Base-by-base conservation (phyloP, 2,329 filamentous ascomycete species). In the Fusarium xyrophilum region DNA sequence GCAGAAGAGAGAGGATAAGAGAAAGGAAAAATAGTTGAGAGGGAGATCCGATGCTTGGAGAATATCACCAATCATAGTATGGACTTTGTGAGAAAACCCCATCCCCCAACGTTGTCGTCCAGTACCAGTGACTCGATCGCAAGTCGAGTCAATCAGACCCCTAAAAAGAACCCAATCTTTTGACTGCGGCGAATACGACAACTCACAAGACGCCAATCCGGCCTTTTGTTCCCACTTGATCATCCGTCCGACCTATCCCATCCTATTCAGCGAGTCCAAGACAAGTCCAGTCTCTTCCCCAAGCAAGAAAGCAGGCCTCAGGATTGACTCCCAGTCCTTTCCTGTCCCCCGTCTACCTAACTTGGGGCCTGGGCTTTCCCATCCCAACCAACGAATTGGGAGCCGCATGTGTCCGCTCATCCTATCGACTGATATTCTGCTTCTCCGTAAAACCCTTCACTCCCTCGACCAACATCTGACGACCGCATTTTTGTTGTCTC, bases 391-490 rank as follows among this genome's bases (percentile, higher is more conserved):
- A 69, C 70, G 71, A 73, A 73, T 73, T 73, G 69, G 71, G 71
- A 73, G 71, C 71, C 71, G 71, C 71, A 71, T 63, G 57, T 60
- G 65, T 69, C 68, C 67, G 65, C 67, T 72, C 66, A 54, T 68
- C 66, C 69, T 71, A 69, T 73, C 71, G 71, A 71, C 71, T 73
- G 71, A 73, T 73, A 59, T 58, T 69, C 59, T 57, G 23, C 54
- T 55, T 66, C 53, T 63, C 68, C 52, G 67, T 68, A 73, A 73
- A 73, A 68, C 69, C 71, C 63, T 73, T 73, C 67, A 67, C 69
- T 66, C 67, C 61, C 52, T 70, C 60, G 52, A 65, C 67, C 60
- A 67, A 56, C 64, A 67, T 66, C 57, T 65, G 39, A 48, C 61
- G 60, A 62, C 51, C 65, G 46, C 32, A 38, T 38, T 38, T 38